A percentile compares a stretch with the other conserved stretches of the same genome.
phyloP scores from a whole-genome alignment of 1,284 basidiomycete species.

The Polyporus tsugae region DNA sequence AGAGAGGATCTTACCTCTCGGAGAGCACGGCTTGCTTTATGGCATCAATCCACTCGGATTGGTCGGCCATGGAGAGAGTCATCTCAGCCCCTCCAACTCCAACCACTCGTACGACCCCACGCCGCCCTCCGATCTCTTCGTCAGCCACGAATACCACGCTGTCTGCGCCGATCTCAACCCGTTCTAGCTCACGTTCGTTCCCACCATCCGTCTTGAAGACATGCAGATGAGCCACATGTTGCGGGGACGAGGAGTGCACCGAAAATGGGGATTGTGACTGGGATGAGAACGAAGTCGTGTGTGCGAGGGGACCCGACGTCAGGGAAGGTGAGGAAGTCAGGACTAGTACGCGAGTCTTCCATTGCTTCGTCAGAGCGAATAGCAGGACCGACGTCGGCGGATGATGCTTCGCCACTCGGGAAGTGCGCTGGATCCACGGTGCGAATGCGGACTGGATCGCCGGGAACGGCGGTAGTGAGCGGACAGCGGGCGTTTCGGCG shows the following conservation, averaged over 20 bases:
- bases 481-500: slow-evolving; percentile 36
- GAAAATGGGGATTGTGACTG: slow-evolving; percentile 29
- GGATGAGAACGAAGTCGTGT: slow-evolving; percentile 34
- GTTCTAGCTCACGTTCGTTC: slow-evolving; percentile 74
- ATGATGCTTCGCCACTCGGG: slow-evolving; percentile 69
- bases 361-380: slow-evolving; percentile 74
- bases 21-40: slow-evolving; percentile 76
- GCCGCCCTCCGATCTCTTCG: slow-evolving; percentile 68
- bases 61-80: slow-evolving; percentile 71
- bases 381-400: slow-evolving; percentile 71
- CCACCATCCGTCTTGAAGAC: slow-evolving; percentile 67
- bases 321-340: slow-evolving; percentile 54
- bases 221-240: slow-evolving; percentile 68
- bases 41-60: slow-evolving; percentile 64
- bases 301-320: slow-evolving; percentile 42
- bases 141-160: slow-evolving; percentile 79
- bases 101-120: slow-evolving; percentile 71
- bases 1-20: slow-evolving; percentile 59
- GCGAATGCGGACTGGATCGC: slow-evolving; percentile 56
- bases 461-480: slow-evolving; percentile 66
- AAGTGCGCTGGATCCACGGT: slow-evolving; percentile 59
- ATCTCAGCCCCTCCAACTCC: slow-evolving; percentile 66
- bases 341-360: slow-evolving; percentile 72
- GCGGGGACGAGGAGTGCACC: slow-evolving; percentile 33
- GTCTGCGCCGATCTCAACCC: slow-evolving; percentile 76